Percentiles rank a stretch among this genome's conserved stretches.
Evolutionary conservation across 148 eudicot species (phyloP).

Genomic region (Cornus kousa): DNA sequence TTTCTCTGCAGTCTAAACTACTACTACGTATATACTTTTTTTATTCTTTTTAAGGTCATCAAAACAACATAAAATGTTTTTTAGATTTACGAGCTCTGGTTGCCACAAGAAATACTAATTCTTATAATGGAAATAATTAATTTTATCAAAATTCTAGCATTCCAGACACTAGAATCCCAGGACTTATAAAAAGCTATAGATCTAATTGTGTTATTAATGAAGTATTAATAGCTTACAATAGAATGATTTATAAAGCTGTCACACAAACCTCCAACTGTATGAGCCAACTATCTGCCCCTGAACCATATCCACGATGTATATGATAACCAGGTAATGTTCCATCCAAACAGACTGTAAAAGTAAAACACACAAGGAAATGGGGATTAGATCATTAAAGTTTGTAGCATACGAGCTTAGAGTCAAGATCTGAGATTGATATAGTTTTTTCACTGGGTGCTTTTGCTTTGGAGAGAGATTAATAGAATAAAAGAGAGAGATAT

Average conservation of each 20-base stretch:
- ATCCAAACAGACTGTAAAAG: conserved; percentile 81
- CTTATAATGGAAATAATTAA: neutral
- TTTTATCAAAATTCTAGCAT: neutral
- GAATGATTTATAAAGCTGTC: conserved; percentile 4
- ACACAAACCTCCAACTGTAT: conserved; percentile 85
- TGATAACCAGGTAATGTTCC: conserved; percentile 96
- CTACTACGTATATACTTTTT: too few relatives aligned
- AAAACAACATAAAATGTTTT: neutral
- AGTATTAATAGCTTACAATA: neutral
- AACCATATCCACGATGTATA: conserved; percentile 74
- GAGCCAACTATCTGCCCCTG: conserved; percentile 95
- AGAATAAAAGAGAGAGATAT: too few relatives aligned
- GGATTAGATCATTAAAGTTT: too few relatives aligned
- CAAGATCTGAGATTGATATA: too few relatives aligned
- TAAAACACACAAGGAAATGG: neutral
- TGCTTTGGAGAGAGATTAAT: too few relatives aligned
- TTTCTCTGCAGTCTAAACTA: neutral
- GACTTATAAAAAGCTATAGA: neutral
- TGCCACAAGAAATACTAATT: neutral
- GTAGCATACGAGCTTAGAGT: too few relatives aligned
- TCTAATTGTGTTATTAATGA: neutral
- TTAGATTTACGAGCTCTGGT: neutral
- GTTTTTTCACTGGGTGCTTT: too few relatives aligned
- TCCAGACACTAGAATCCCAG: neutral
- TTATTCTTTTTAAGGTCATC: too few relatives aligned